phyloP scores from a whole-genome alignment of 176 grass and related monocot genomes.

The Oryza glumipatula region DNA sequence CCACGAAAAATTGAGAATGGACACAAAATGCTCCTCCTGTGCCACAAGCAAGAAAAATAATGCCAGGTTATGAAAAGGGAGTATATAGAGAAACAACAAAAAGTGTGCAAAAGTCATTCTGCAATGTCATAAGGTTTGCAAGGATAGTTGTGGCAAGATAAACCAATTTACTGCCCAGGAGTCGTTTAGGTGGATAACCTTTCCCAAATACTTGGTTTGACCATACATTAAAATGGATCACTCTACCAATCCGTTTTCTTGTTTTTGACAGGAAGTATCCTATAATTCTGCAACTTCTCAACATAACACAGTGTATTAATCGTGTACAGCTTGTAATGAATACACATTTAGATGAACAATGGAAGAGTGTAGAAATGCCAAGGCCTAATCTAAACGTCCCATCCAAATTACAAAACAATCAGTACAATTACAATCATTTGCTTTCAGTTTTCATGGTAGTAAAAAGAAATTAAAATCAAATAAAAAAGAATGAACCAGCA shows the following conservation, averaged over 20 bases:
- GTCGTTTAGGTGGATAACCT: neutral
- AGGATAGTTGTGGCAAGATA: neutral
- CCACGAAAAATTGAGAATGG: slow-evolving; percentile 81
- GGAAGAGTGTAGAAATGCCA: slow-evolving; percentile 5
- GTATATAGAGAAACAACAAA: neutral
- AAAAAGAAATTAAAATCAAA: slow-evolving; percentile 8
- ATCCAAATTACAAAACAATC: neutral
- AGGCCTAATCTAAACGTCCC: neutral
- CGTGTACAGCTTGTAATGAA: neutral
- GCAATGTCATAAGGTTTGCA: neutral
- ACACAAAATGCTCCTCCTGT: slow-evolving; percentile 91
- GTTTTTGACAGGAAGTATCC: neutral
- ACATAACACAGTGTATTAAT: neutral
- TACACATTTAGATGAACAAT: neutral
- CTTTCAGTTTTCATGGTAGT: neutral
- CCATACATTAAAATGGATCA: neutral
- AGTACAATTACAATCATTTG: neutral
- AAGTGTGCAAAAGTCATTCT: neutral
- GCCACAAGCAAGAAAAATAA: slow-evolving; percentile 4
- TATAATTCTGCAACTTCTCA: neutral
- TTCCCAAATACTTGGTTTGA: neutral
- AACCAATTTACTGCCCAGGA: neutral
- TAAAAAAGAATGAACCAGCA: slow-evolving; percentile 20
- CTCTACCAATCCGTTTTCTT: neutral
- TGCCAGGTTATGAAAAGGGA: neutral